Base-by-base conservation (phyloP, 768 basidiomycete species). In the Omphalotus guepiniiformis region DNA sequence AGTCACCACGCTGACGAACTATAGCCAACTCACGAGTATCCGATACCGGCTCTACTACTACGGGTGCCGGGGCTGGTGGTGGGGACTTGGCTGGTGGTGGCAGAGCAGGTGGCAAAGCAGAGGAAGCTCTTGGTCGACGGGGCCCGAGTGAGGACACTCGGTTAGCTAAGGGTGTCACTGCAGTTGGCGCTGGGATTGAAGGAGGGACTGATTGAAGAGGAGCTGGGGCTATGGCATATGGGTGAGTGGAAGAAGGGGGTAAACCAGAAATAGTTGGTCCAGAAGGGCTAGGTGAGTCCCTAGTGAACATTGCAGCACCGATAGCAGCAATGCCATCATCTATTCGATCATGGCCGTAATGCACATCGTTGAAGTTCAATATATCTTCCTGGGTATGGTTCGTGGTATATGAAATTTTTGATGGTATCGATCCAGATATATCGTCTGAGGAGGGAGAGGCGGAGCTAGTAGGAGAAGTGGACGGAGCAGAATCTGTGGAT, bases 21-120 rank as follows among this genome's bases (percentile, higher is more conserved):
- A 54, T 48, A 40, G 63, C 64, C 28, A 72, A 74, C 30, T 70
- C 53, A 35, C 67, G 66, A 37, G 58, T 55, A 16, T 61, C 64
- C 16, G 58, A 49, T 61, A 58, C 48, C 18, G 25, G 23, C 12
- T 35, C 41, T 3, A 39, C 8, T 34, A 11, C 27, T 11, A 18
- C 52, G 13, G 62, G 50, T 30, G 60, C 62, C 21, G 83, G 80
- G 1, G 84, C 79, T 0, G 79, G 82, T 0, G 85, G 85, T 11
- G 80, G 68, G 3, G 80, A 73, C 39, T 72, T 69, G 15, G 72
- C 68, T 25, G 87, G 87, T 13, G 82, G 84, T 2, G 86, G 87
- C 0, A 71, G 75, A 35, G 79, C 73, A 9, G 83, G 83, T 4
- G 83, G 83, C 29, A 88, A 74, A 8, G 71, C 73, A 47, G 86